phyloP scores from a whole-genome alignment of 495 filamentous ascomycete genomes.

The Copromyces sp. region DNA sequence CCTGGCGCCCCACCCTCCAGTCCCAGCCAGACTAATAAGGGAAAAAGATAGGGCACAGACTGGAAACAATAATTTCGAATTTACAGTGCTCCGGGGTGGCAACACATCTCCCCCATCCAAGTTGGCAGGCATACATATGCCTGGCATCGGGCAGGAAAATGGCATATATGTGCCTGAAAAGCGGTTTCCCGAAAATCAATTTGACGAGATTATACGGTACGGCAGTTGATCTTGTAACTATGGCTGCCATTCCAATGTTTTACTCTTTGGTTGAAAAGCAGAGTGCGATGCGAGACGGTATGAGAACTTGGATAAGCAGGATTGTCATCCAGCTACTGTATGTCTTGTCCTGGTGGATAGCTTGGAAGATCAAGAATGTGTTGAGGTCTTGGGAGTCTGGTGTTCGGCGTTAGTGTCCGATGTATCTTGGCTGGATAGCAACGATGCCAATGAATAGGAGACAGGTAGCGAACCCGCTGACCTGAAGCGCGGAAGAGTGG shows the following conservation, averaged over 20 bases:
- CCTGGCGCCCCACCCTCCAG: too few relatives aligned
- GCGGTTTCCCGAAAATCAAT: too few relatives aligned
- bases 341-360: background rate
- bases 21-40: too few relatives aligned
- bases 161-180: too few relatives aligned
- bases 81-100: too few relatives aligned
- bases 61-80: too few relatives aligned
- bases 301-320: background rate
- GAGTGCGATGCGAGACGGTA: background rate
- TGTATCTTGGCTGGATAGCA: fast-evolving
- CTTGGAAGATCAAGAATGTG: background rate
- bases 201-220: too few relatives aligned
- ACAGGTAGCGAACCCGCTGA: background rate
- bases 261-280: background rate
- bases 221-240: background rate
- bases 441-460: background rate
- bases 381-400: too few relatives aligned
- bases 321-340: background rate
- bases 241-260: background rate
- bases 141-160: too few relatives aligned
- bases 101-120: too few relatives aligned
- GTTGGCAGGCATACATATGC: too few relatives aligned
- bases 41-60: too few relatives aligned
- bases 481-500: background rate
- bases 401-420: background rate